Percentiles rank a stretch among this genome's conserved stretches.
Conservation (phyloP, 495 filamentous ascomycete genomes). For the Penicillium angulare region DNA sequence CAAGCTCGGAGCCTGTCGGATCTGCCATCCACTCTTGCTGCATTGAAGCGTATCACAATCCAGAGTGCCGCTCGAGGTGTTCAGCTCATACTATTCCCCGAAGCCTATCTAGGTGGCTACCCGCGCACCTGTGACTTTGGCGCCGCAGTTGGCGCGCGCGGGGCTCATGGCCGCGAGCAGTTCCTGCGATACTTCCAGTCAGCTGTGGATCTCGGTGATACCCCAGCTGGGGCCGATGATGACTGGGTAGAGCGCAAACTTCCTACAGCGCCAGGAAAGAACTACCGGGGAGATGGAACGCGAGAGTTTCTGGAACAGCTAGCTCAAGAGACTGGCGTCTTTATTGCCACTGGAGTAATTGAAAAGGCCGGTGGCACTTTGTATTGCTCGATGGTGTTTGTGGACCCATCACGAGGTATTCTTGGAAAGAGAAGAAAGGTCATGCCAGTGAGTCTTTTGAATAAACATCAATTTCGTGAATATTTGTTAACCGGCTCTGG, state of each 20-base stretch:
- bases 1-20: slow-evolving; percentile 61
- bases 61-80: slow-evolving; percentile 47
- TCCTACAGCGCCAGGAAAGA: slow-evolving; percentile 44
- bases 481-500: neutral
- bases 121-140: slow-evolving; percentile 83
- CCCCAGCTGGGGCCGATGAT: slow-evolving; percentile 68
- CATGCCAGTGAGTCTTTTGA: slow-evolving; percentile 63
- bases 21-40: slow-evolving; percentile 61
- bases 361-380: slow-evolving; percentile 78
- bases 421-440: slow-evolving; percentile 92
- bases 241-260: slow-evolving; percentile 69
- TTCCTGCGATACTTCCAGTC: slow-evolving; percentile 77
- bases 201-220: slow-evolving; percentile 85
- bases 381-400: slow-evolving; percentile 82
- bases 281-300: slow-evolving; percentile 77
- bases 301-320: slow-evolving; percentile 74
- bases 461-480: neutral
- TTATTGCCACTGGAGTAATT: slow-evolving; percentile 75
- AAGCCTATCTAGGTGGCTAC: slow-evolving; percentile 92
- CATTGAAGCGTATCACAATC: slow-evolving; percentile 56
- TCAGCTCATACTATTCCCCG: slow-evolving; percentile 83
- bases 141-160: slow-evolving; percentile 66
- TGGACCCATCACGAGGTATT: slow-evolving; percentile 68
- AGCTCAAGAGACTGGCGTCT: slow-evolving; percentile 72
- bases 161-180: slow-evolving; percentile 71